Evolutionary conservation across 192 early-diverging fungal genomes (phyloP).

Genomic region (Dimargaris xerosporica): DNA sequence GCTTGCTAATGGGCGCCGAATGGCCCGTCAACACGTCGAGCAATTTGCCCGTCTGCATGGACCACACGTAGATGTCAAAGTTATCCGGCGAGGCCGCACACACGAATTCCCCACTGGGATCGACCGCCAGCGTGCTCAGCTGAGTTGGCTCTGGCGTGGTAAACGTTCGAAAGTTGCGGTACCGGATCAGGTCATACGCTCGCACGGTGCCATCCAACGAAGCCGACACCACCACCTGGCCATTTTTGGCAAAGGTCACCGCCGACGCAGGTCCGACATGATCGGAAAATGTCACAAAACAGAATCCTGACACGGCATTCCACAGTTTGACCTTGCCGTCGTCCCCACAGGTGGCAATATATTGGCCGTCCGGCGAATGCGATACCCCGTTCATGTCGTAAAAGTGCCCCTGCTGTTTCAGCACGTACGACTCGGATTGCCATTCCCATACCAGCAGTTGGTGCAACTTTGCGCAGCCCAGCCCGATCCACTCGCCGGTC

Average conservation of each 20-base stretch:
- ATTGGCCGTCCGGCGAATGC: constrained; percentile 88
- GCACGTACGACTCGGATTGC: constrained; percentile 97
- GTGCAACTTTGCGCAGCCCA: constrained; percentile 79
- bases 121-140: constrained; percentile 84
- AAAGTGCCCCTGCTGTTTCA: constrained; percentile 98
- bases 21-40: constrained; percentile 90
- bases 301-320: constrained; percentile 91
- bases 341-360: constrained; percentile 87
- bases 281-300: constrained; percentile 94
- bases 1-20: constrained; percentile 69
- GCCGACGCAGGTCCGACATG: constrained; percentile 69
- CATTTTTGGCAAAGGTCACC: constrained; percentile 82
- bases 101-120: constrained; percentile 91
- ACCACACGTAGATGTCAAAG: constrained; percentile 98
- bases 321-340: constrained; percentile 97
- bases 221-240: constrained; percentile 77
- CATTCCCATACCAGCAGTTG: constrained; percentile 99
- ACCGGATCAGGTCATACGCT: constrained; percentile 94
- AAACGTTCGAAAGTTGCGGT: constrained; percentile 97
- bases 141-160: constrained; percentile 90
- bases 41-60: constrained; percentile 95
- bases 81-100: constrained; percentile 87
- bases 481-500: constrained; percentile 93
- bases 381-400: constrained; percentile 83
- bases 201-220: constrained; percentile 96